Evolutionary conservation across 495 filamentous ascomycete genomes (phyloP), one percentile per base, ranked within the genome.

Genomic region (Aspergillus sparsus): DNA sequence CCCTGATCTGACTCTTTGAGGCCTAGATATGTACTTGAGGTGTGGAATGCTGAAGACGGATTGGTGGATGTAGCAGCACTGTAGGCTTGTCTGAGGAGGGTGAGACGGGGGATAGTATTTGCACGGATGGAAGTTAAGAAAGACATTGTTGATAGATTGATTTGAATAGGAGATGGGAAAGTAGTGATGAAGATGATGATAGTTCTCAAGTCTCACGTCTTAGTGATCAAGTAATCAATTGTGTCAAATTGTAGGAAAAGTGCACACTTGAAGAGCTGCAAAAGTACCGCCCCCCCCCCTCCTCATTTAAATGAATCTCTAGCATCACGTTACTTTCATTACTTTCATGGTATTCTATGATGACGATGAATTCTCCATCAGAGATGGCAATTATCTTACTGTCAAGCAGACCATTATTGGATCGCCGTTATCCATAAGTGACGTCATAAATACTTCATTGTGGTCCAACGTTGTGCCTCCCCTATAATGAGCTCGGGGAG

Each of bases 121-220:
- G 64, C 52, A 27, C 71, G 71, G 35, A 73, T 32, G 27, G 72
- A 59, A 45, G 69, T 47, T 53, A 75, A 65, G 62, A 74, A 74
- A 2, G 71, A 70, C 73, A 76, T 76, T 49, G 18, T 63, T 27
- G 10, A 47, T 47, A 10, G 13, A 21, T 10, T 13, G 5, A 9
- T 6, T 47, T 2, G 3, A 41, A 27, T 1, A 27, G 3, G 3
- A 27, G 21, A 27, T 27, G 21, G 21, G 3, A 27, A 27, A 27
- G 21, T 27, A 27, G 21, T 27, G 21, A 27, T 1, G 21, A 27
- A 27, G 21, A 27, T 27, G 21, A 27, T 27, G 21, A 27, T 27
- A 27, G 21, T 27, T 27, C 3, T 27, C 21, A 27, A 27, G 21
- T 27, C 21, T 27, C 21, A 27, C 21, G 21, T 27, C 21, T 27